Conservation (phyloP, 306 rosid genomes). For the Delonix regia region DNA sequence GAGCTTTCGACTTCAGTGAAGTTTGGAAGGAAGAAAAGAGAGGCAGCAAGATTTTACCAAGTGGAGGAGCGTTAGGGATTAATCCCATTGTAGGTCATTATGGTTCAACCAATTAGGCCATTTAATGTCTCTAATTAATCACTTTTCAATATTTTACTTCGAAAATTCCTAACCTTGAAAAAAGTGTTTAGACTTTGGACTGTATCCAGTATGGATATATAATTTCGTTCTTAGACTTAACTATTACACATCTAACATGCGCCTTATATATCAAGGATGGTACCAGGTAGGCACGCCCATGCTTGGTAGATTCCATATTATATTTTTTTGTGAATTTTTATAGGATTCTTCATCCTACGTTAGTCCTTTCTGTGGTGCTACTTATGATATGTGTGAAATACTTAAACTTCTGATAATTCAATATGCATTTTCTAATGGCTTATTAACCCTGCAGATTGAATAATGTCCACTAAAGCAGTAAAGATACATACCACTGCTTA, state of each 20-base stretch:
- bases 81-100: neutral
- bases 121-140: neutral
- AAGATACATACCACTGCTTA: constrained; percentile 27
- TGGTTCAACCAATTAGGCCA: neutral
- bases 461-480: neutral
- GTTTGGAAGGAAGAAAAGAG: too few relatives aligned
- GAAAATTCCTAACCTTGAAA: neutral
- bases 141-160: neutral
- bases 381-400: too few relatives aligned
- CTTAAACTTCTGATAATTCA: constrained; percentile 10
- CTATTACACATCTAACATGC: neutral
- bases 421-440: neutral
- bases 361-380: too few relatives aligned
- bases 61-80: too few relatives aligned
- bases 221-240: neutral
- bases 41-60: too few relatives aligned
- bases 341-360: neutral
- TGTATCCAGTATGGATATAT: too few relatives aligned
- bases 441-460: constrained; percentile 28
- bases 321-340: neutral
- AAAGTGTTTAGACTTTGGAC: neutral
- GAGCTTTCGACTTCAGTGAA: too few relatives aligned
- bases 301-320: neutral
- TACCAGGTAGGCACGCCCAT: neutral
- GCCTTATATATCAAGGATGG: neutral